phyloP scores from a whole-genome alignment of 441 rosid species.

The California macrophylla region DNA sequence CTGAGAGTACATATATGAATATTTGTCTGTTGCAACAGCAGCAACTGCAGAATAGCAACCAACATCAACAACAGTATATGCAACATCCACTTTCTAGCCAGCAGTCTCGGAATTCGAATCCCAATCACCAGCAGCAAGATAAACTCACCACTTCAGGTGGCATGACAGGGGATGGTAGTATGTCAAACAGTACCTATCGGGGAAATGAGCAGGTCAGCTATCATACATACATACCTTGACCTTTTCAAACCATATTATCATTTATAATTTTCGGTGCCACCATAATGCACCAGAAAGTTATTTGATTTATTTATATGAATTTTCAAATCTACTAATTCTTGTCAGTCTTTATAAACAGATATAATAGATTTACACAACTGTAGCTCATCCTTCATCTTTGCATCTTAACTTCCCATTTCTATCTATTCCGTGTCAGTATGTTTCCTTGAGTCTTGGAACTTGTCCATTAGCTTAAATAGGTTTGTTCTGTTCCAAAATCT shows the following conservation, averaged over 20 bases:
- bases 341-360: neutral
- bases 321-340: neutral
- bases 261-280: neutral
- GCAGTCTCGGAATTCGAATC: conserved; percentile 56
- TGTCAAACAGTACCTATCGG: conserved; percentile 63
- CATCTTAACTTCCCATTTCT: neutral
- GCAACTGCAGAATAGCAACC: conserved; percentile 41
- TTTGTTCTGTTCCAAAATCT: neutral
- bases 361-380: neutral
- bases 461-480: neutral
- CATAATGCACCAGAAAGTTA: neutral
- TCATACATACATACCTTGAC: neutral
- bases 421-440: neutral
- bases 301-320: neutral
- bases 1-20: conserved; percentile 33
- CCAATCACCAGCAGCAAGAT: conserved; percentile 52
- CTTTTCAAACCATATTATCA: neutral
- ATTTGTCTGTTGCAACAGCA: conserved; percentile 46
- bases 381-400: neutral
- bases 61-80: conserved; percentile 41
- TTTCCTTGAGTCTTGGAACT: neutral
- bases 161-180: conserved; percentile 54
- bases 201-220: conserved; percentile 71
- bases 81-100: conserved; percentile 60
- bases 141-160: conserved; percentile 53